phyloP scores from a whole-genome alignment of 441 rosid genomes.

The Populus hybrid region DNA sequence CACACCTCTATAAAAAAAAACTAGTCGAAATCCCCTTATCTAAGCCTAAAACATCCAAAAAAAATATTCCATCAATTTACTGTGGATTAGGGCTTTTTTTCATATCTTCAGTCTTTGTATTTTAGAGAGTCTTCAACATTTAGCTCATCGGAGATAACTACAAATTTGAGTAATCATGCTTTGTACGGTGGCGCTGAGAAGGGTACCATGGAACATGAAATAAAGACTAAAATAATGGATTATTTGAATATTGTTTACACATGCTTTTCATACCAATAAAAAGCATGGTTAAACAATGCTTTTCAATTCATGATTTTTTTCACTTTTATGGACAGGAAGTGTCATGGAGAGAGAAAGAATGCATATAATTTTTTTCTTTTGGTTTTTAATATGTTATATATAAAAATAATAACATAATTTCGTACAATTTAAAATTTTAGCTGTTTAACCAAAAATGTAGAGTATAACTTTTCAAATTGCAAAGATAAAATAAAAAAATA shows the following conservation, averaged over 20 bases:
- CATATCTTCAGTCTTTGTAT: constrained; percentile 77
- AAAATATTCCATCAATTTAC: constrained; percentile 22
- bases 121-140: constrained; percentile 93
- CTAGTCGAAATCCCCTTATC: too few species aligned
- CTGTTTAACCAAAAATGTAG: too few species aligned
- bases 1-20: too few species aligned
- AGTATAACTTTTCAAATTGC: too few species aligned
- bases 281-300: too few species aligned
- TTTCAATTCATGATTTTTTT: too few species aligned
- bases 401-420: too few species aligned
- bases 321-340: background rate
- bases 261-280: too few species aligned
- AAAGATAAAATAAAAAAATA: too few species aligned
- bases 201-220: constrained; percentile 85
- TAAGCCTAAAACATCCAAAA: too few species aligned
- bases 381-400: too few species aligned
- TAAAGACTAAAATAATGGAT: constrained; percentile 88
- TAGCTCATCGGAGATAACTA: constrained; percentile 92
- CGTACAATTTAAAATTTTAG: too few species aligned
- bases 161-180: constrained; percentile 93
- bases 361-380: background rate
- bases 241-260: constrained; percentile 54
- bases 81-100: constrained; percentile 96
- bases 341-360: background rate
- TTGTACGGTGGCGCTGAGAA: constrained; percentile 89